Evolutionary conservation across 2,329 filamentous ascomycete species (phyloP).

Genomic region (Venturia aucupariae): DNA sequence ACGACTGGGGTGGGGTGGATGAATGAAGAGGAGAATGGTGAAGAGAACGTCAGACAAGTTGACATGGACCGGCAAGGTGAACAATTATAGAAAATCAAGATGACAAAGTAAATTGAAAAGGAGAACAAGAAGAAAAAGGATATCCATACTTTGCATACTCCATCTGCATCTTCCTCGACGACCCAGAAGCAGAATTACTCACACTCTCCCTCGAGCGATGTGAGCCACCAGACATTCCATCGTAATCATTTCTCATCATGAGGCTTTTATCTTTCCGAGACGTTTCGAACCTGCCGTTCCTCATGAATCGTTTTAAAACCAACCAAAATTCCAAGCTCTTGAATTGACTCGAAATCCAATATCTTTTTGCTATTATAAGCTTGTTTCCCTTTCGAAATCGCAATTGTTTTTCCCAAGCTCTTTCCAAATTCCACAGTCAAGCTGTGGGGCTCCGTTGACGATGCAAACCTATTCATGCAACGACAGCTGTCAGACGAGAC

Average conservation of each 20-base stretch:
- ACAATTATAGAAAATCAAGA: too few species aligned
- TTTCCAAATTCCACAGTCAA: background rate
- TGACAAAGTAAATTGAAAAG: background rate
- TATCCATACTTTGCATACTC: constrained; percentile 2
- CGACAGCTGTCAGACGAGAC: background rate
- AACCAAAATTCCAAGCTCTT: background rate
- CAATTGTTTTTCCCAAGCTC: background rate
- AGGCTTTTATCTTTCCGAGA: background rate
- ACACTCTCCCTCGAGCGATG: constrained; percentile 4
- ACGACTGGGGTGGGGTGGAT: background rate
- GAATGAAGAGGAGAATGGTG: background rate
- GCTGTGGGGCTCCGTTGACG: background rate
- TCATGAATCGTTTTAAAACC: background rate
- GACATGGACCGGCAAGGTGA: too few species aligned
- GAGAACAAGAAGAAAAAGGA: background rate
- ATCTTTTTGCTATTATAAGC: too few species aligned
- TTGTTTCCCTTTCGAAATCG: background rate
- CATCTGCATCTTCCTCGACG: constrained; percentile 1
- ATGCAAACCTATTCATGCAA: background rate
- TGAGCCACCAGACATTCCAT: background rate
- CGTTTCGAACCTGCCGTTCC: too few species aligned
- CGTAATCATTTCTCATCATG: background rate
- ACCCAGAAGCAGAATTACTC: background rate
- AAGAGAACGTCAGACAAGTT: too few species aligned
- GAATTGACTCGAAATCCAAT: too few species aligned